Evolutionary conservation across 345 rosid genomes (phyloP).

Genomic region (Corchorus olitorius): DNA sequence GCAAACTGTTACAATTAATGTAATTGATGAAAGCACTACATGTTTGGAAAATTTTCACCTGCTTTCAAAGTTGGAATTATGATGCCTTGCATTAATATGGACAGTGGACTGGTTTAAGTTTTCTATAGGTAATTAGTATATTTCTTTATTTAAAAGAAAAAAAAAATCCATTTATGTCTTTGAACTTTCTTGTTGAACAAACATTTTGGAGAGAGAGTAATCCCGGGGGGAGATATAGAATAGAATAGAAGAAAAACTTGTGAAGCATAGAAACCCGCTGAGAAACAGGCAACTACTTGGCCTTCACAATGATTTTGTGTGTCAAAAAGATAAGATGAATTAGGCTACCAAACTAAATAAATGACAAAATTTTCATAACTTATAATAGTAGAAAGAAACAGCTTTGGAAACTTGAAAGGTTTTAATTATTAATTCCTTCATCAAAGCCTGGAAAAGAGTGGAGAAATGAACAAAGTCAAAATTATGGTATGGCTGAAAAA

Average conservation of each 20-base stretch:
- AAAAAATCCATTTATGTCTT: background rate
- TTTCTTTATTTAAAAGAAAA: background rate
- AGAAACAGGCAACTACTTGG: background rate
- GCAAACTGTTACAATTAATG: background rate
- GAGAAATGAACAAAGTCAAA: conserved; percentile 2
- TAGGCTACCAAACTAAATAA: conserved; percentile 21
- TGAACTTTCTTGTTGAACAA: background rate
- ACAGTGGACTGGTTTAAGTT: background rate
- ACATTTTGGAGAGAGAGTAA: background rate
- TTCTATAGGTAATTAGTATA: no score
- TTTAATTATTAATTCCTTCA: background rate
- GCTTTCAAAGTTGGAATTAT: background rate
- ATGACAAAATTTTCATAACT: background rate
- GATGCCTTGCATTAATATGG: background rate
- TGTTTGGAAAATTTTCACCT: conserved; percentile 8
- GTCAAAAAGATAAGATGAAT: background rate
- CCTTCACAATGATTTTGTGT: background rate
- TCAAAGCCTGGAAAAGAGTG: background rate
- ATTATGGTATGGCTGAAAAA: background rate
- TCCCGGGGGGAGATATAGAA: background rate
- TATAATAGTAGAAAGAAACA: background rate
- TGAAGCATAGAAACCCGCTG: background rate
- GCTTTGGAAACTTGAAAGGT: background rate
- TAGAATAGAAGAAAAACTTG: no score
- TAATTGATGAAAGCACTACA: background rate